A percentile compares a stretch with the other conserved stretches of the same genome.
Conservation (phyloP, 2,329 filamentous ascomycete species). For the Teratosphaeria nubilosa region DNA sequence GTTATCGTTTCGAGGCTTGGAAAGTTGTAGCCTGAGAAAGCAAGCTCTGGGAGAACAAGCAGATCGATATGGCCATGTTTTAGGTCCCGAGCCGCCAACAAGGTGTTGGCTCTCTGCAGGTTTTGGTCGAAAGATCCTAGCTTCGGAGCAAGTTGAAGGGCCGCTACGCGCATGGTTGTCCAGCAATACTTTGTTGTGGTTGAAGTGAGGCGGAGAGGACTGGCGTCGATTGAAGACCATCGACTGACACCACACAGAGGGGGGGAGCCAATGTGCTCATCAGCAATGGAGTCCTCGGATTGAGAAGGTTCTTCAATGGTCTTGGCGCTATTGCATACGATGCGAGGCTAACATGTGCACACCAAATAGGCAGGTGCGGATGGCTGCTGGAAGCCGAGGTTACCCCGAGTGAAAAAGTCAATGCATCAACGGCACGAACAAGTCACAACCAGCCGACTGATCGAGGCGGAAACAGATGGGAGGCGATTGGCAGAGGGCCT, state of each 20-base stretch:
- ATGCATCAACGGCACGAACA: no score
- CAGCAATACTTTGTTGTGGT: neutral
- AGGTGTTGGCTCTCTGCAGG: slow-evolving; percentile 54
- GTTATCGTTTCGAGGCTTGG: slow-evolving; percentile 55
- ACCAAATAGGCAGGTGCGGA: neutral
- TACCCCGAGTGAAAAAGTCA: neutral
- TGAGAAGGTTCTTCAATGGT: neutral
- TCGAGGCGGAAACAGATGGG: no score
- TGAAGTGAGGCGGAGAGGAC: no score
- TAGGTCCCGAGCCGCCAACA: slow-evolving; percentile 41
- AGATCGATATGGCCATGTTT: slow-evolving; percentile 48
- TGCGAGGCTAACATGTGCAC: neutral
- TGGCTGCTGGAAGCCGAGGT: neutral
- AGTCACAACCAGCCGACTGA: no score
- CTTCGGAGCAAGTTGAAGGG: slow-evolving; percentile 61
- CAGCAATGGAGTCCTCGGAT: no score
- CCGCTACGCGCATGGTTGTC: slow-evolving; percentile 53
- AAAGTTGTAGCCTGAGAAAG: slow-evolving; percentile 75
- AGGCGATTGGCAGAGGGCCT: no score
- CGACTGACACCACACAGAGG: no score
- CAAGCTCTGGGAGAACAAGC: slow-evolving; percentile 65
- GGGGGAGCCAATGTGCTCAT: no score
- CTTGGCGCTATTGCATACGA: neutral
- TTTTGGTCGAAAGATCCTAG: slow-evolving; percentile 63
- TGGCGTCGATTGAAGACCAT: no score